Evolutionary conservation across 768 basidiomycete genomes (phyloP).

Genomic region (Mycena indigotica): DNA sequence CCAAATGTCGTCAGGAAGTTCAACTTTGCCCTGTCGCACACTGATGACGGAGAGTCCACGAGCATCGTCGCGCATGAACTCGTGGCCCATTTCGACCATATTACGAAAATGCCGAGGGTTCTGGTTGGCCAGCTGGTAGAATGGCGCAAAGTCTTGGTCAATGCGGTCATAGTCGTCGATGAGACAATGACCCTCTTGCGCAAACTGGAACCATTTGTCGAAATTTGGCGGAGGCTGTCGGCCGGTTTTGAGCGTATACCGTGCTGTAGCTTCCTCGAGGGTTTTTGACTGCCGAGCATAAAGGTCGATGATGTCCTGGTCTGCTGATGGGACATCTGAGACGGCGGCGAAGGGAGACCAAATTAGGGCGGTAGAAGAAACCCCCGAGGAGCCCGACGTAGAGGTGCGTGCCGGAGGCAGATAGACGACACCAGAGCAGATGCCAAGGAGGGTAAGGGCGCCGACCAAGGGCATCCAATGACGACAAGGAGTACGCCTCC

Average conservation of each 20-base stretch:
- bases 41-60: background rate
- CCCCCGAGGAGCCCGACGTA: too few species aligned
- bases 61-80: background rate
- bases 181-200: background rate
- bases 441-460: too few species aligned
- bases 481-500: too few species aligned
- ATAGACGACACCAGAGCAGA: too few species aligned
- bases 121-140: conserved; percentile 2
- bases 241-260: conserved; percentile 1
- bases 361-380: too few species aligned
- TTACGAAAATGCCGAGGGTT: background rate
- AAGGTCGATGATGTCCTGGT: background rate
- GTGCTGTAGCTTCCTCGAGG: conserved; percentile 3
- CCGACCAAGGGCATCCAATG: too few species aligned
- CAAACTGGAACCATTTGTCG: conserved; percentile 3
- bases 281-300: conserved; percentile 1
- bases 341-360: background rate
- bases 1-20: background rate
- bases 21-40: background rate
- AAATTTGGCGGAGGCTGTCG: background rate
- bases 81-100: background rate
- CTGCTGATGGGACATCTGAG: background rate
- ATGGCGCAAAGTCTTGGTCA: conserved; percentile 9
- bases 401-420: too few species aligned
- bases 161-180: conserved; percentile 14